Percentiles rank a stretch among this genome's conserved stretches.
These are phyloP conservation scores for Solanum infundibuliforme DNA, from an alignment of 257 asterid species.

Conservation along the genomic window DNA sequence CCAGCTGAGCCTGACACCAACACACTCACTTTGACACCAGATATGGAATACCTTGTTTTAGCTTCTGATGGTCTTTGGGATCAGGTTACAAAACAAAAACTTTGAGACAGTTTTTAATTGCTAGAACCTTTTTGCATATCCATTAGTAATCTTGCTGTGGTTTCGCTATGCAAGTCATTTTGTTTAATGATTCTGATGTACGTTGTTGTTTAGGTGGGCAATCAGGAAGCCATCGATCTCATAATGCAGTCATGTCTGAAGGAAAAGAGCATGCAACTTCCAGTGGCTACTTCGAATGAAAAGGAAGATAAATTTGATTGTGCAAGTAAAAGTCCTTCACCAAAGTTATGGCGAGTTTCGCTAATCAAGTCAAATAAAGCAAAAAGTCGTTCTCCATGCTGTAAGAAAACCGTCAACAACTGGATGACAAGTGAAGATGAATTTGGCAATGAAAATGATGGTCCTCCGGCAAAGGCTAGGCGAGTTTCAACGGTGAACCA, in stretches of 20 bases:
- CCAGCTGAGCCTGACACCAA: slow-evolving; percentile 67
- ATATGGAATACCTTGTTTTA: slow-evolving; percentile 68
- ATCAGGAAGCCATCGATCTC: slow-evolving; percentile 62
- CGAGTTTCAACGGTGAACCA: slow-evolving; percentile 25
- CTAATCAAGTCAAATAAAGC: neutral
- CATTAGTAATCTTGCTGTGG: too few species aligned
- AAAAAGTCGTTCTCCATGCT: slow-evolving; percentile 7
- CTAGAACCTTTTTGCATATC: too few species aligned
- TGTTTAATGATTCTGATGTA: neutral
- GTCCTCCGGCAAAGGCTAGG: slow-evolving; percentile 46
- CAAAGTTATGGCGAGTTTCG: slow-evolving; percentile 17
- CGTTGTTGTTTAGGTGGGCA: slow-evolving; percentile 33
- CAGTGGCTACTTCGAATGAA: slow-evolving; percentile 6
- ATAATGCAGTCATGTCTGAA: slow-evolving; percentile 32
- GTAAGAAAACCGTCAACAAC: slow-evolving; percentile 3
- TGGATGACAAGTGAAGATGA: slow-evolving; percentile 24
- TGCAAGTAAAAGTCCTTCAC: slow-evolving; percentile 18
- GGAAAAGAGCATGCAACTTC: slow-evolving; percentile 11
- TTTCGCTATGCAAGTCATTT: neutral
- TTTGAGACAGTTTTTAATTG: too few species aligned
- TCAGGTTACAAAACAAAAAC: slow-evolving; percentile 29
- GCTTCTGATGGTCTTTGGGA: slow-evolving; percentile 96
- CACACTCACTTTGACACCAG: slow-evolving; percentile 39
- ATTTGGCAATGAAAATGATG: slow-evolving; percentile 24
- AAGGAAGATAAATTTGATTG: slow-evolving; percentile 4